Percentiles rank a stretch among this genome's conserved stretches.
phyloP scores from a whole-genome alignment of 2,329 filamentous ascomycete genomes.

The Ophiosphaerella korrae region DNA sequence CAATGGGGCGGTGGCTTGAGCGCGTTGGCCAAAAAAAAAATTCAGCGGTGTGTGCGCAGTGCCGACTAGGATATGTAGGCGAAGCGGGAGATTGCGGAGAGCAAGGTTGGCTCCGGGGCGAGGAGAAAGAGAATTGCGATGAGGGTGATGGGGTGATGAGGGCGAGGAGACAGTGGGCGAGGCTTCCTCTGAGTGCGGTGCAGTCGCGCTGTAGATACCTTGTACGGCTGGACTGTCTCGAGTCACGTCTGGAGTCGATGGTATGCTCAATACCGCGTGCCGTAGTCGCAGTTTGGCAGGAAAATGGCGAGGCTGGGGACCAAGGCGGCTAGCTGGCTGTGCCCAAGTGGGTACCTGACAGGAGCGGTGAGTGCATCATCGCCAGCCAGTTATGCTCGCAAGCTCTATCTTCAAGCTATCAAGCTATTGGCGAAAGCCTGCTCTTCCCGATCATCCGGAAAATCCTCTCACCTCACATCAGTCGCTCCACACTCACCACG shows the following conservation, averaged over 20 bases:
- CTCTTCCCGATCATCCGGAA: slow-evolving; percentile 22
- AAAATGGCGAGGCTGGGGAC: too few relatives aligned
- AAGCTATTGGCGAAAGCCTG: background rate
- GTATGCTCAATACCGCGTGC: too few relatives aligned
- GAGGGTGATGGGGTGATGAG: too few relatives aligned
- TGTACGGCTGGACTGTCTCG: too few relatives aligned
- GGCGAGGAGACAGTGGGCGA: too few relatives aligned
- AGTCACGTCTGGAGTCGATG: too few relatives aligned
- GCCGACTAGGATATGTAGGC: background rate
- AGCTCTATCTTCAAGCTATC: too few relatives aligned
- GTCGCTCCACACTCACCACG: slow-evolving; percentile 5
- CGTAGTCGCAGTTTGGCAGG: too few relatives aligned
- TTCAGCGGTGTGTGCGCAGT: slow-evolving; percentile 7
- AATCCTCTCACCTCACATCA: slow-evolving; percentile 29
- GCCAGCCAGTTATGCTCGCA: too few relatives aligned
- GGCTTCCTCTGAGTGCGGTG: too few relatives aligned
- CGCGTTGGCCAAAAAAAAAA: slow-evolving; percentile 1
- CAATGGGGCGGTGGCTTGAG: slow-evolving; percentile 1
- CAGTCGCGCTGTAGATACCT: too few relatives aligned
- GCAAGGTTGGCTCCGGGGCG: background rate
- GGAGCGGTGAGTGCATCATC: slow-evolving; percentile 1
- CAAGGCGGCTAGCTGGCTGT: background rate
- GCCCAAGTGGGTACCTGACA: slow-evolving; percentile 3
- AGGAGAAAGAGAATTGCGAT: too few relatives aligned
- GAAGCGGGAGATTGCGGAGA: slow-evolving; percentile 1